Base-by-base conservation (phyloP, 768 basidiomycete genomes). In the Boletus patriciae region DNA sequence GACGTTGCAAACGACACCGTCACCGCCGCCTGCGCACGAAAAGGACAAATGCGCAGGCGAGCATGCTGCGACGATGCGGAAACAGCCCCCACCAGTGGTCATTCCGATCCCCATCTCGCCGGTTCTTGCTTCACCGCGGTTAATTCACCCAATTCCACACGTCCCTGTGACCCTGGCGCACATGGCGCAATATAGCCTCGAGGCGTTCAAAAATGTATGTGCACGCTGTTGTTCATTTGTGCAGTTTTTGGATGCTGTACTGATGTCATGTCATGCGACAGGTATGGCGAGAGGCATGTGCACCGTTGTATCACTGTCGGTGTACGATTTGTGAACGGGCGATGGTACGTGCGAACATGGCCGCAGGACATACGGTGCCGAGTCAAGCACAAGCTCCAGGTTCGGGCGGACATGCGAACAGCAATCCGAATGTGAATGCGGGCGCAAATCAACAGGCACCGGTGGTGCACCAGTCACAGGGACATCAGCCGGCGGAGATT, bases 1-100 rank as follows among this genome's bases (percentile, higher is more conserved):
- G 9, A 91, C 88, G 8, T 65, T 90, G 31, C 85, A 86, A 59
- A 91, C 88, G n/a, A 90, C 88, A 8, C 88, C 88, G 0, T 87
- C 85, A 2, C 88, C 88, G 0, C 85, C 87, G 0, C 88, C 88
- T 27, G 63, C 70, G 3, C 67, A 65, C 16, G 70, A 71, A 52
- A 74, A 74, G 57, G 72, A 72, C 13, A 70, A 72, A 44, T 77
- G 75, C 52, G 71, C 73, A 4, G 71, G 31, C 10, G 59, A 54
- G 15, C 47, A n/a, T 11, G 60, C 56, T 11, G 43, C 43, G 31
- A 43, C 43, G 31, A 50, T 27, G 18, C 66, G 47, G 19, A 70
- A 52, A 58, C 66, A 23, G 36, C 64, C 62, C 6, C 62, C 66
- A n/a, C 68, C 70, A 31, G 73, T 78, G 8, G 62, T 52, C 27